These are phyloP conservation scores for Xanthoconium stramineum DNA, from an alignment of 768 basidiomycete genomes.

Conservation along the genomic window DNA sequence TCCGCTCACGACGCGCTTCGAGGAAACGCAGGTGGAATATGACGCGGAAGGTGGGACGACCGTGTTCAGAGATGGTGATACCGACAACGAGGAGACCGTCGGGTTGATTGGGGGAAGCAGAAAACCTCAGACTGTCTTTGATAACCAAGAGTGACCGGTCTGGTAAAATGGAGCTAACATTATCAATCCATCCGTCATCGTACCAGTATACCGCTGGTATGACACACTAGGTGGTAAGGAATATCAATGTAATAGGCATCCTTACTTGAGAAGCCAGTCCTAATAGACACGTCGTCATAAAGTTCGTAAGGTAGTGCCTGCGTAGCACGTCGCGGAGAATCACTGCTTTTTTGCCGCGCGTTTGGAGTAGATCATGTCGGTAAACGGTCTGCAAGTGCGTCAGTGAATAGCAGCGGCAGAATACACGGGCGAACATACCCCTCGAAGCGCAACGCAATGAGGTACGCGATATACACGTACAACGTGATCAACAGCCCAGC, in stretches of 20 bases:
- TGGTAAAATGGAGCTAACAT: background rate
- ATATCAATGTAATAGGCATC: background rate
- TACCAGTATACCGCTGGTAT: background rate
- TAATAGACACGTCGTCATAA: background rate
- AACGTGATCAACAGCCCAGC: slow-evolving; percentile 76
- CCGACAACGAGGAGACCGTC: slow-evolving; percentile 12
- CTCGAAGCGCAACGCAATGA: slow-evolving; percentile 83
- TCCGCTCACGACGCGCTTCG: slow-evolving; percentile 69
- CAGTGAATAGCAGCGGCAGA: background rate
- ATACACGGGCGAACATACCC: slow-evolving; percentile 53
- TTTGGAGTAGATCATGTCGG: slow-evolving; percentile 75
- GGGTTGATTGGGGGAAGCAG: slow-evolving; percentile 19
- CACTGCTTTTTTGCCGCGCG: slow-evolving; percentile 32
- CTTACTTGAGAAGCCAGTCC: background rate
- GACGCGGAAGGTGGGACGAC: background rate
- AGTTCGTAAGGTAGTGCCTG: too few species aligned
- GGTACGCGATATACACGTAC: slow-evolving; percentile 82
- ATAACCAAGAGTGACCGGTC: background rate
- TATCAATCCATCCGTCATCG: background rate
- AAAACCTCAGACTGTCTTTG: background rate
- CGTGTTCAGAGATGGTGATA: slow-evolving; percentile 11
- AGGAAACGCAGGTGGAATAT: slow-evolving; percentile 5
- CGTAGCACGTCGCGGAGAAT: background rate
- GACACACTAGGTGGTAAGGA: background rate
- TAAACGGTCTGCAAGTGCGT: slow-evolving; percentile 56